Conservation (phyloP, 2,329 filamentous ascomycete genomes). For the Penicillium polonicum region DNA sequence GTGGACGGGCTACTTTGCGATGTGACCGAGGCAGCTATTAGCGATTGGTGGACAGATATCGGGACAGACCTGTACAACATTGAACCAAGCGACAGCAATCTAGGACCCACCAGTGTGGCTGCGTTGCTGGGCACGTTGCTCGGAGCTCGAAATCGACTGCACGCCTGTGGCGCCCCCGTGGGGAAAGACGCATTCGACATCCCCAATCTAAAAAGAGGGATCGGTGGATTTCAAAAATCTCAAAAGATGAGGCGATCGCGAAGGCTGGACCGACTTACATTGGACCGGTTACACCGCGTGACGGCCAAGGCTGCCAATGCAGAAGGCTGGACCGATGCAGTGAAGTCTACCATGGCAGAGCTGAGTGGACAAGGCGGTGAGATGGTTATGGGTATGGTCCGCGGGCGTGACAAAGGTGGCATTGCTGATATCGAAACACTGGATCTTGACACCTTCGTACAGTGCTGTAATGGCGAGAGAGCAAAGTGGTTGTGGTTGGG, state of each 20-base stretch:
- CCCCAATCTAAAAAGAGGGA: slow-evolving; percentile 75
- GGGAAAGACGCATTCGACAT: slow-evolving; percentile 91
- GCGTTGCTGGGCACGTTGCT: slow-evolving; percentile 83
- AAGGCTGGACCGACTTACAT: slow-evolving; percentile 76
- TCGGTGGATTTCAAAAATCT: slow-evolving; percentile 85
- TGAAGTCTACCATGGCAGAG: slow-evolving; percentile 93
- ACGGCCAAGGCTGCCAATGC: slow-evolving; percentile 88
- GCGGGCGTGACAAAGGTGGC: slow-evolving; percentile 78
- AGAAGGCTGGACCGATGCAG: slow-evolving; percentile 86
- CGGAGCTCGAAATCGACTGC: slow-evolving; percentile 84
- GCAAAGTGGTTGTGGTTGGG: slow-evolving; percentile 95
- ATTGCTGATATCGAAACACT: slow-evolving; percentile 91
- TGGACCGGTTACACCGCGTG: slow-evolving; percentile 75
- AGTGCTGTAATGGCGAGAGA: slow-evolving; percentile 74
- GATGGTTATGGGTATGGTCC: slow-evolving; percentile 93
- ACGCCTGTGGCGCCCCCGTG: slow-evolving; percentile 79
- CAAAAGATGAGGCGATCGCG: slow-evolving; percentile 76
- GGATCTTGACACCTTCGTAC: slow-evolving; percentile 80
- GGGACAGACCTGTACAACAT: slow-evolving; percentile 89
- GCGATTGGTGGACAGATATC: slow-evolving; percentile 95
- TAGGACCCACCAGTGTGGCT: slow-evolving; percentile 88
- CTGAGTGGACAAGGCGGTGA: slow-evolving; percentile 91
- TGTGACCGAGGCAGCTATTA: slow-evolving; percentile 82
- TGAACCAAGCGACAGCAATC: slow-evolving; percentile 86
- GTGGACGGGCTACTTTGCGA: slow-evolving; percentile 92